These are phyloP conservation scores for Pichia eremophila DNA, from an alignment of 805 yeast genomes.

Conservation along the genomic window DNA sequence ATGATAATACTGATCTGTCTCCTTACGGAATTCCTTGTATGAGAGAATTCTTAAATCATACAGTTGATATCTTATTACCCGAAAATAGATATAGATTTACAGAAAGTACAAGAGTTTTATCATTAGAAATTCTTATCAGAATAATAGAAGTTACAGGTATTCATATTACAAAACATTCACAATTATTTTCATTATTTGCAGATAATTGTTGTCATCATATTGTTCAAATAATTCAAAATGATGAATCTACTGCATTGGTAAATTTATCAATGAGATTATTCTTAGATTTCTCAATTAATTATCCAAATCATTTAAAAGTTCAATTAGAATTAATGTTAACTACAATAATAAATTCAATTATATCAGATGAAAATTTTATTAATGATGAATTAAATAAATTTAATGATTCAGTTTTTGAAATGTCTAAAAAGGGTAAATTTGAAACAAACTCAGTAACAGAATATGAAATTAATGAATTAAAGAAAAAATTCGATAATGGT, in stretches of 20 bases:
- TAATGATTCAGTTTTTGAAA: constrained; percentile 23
- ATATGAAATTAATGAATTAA: constrained; percentile 19
- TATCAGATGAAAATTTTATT: constrained; percentile 19
- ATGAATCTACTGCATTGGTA: constrained; percentile 63
- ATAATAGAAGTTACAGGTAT: constrained; percentile 78
- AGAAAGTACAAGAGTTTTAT: constrained; percentile 78
- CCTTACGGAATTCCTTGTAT: constrained; percentile 70
- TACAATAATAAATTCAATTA: constrained; percentile 43
- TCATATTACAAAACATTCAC: constrained; percentile 49
- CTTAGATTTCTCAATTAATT: constrained; percentile 57
- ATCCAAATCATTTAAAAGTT: constrained; percentile 57
- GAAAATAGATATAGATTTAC: constrained; percentile 76
- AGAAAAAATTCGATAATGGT: constrained; percentile 36
- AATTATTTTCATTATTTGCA: constrained; percentile 57
- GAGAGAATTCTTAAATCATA: constrained; percentile 64
- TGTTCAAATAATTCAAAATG: constrained; percentile 65
- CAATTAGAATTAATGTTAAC: constrained; percentile 71
- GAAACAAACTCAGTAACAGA: constrained; percentile 20
- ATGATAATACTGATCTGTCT: constrained; percentile 20
- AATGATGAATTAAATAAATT: constrained; percentile 20
- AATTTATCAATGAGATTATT: constrained; percentile 71
- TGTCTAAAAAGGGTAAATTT: constrained; percentile 19
- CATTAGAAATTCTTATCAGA: constrained; percentile 63
- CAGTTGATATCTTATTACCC: constrained; percentile 75
- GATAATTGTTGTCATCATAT: constrained; percentile 82